phyloP scores from a whole-genome alignment of 2,329 filamentous ascomycete species.

The Westerdykella sp. region DNA sequence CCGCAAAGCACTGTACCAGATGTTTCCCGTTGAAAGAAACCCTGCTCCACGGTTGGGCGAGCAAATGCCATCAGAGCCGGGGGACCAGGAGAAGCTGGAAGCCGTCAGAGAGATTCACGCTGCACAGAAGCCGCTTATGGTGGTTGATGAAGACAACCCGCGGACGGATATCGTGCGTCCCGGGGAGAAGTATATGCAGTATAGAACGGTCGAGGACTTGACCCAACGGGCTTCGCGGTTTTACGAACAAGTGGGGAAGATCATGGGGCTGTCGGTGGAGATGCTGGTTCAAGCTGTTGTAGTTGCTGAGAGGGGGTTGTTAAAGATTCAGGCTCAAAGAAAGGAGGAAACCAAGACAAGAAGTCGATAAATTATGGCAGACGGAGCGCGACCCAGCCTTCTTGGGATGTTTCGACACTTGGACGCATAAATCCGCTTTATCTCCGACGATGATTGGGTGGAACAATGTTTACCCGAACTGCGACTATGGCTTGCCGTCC shows the following conservation, averaged over 20 bases:
- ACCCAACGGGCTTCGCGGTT: slow-evolving; percentile 42
- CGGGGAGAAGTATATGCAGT: slow-evolving; percentile 47
- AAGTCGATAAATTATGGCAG: not conserved
- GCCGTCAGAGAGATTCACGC: slow-evolving; percentile 42
- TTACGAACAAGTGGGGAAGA: slow-evolving; percentile 46
- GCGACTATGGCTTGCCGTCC: not conserved
- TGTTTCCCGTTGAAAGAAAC: slow-evolving; percentile 36
- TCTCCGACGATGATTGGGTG: no score
- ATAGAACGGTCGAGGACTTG: slow-evolving; percentile 45
- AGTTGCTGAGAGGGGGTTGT: slow-evolving; percentile 40
- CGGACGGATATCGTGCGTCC: slow-evolving; percentile 32
- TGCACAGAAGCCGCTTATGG: slow-evolving; percentile 34
- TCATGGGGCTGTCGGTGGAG: slow-evolving; percentile 46
- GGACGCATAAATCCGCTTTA: no score
- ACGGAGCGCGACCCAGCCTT: no score
- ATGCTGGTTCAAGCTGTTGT: slow-evolving; percentile 48
- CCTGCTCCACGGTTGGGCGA: not conserved
- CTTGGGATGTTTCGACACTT: no score
- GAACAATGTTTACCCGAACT: no score
- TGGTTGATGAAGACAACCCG: slow-evolving; percentile 34
- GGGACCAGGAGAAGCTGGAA: slow-evolving; percentile 24
- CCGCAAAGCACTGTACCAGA: slow-evolving; percentile 34
- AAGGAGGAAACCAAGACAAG: not conserved
- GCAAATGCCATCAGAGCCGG: slow-evolving; percentile 14
- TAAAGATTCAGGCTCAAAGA: slow-evolving; percentile 10